These are phyloP conservation scores for cucumber (Cucumis sativus) DNA, from an alignment of 306 rosid genomes.

Conservation along the genomic window DNA sequence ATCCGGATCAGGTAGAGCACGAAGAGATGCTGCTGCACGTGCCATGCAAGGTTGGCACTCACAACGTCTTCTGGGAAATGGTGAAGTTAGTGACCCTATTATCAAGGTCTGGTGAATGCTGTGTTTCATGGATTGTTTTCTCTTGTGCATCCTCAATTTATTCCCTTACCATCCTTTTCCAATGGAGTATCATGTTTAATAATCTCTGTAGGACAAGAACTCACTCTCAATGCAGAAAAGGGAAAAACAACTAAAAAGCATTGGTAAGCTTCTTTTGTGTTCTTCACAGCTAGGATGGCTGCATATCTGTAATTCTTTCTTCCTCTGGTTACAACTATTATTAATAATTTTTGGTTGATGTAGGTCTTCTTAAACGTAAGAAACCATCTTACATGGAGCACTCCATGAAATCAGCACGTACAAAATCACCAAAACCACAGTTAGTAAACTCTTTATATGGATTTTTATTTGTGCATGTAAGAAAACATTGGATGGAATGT, in stretches of 20 bases:
- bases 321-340: not conserved
- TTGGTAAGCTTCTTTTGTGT: conserved; percentile 39
- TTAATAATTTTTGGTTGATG: conserved; percentile 7
- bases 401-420: conserved; percentile 56
- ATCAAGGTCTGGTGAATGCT: conserved; percentile 54
- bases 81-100: conserved; percentile 94
- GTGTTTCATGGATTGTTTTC: conserved; percentile 6
- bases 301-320: conserved; percentile 7
- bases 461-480: not conserved
- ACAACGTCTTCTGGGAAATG: conserved; percentile 84
- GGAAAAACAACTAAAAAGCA: conserved; percentile 85
- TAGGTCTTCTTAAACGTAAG: conserved; percentile 82
- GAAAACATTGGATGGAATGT: not conserved
- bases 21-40: conserved; percentile 96
- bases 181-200: not conserved
- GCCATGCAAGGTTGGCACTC: conserved; percentile 99
- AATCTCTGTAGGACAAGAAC: conserved; percentile 60
- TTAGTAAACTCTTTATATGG: conserved; percentile 27
- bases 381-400: conserved; percentile 61
- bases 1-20: conserved; percentile 80
- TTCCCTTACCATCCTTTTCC: not conserved
- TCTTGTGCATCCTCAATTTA: not conserved
- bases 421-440: conserved; percentile 78
- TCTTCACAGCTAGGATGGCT: not conserved
- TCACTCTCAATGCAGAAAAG: conserved; percentile 61